Base-by-base conservation (phyloP, 129 eudicot species). In the Ambrosia artemisiifolia region DNA sequence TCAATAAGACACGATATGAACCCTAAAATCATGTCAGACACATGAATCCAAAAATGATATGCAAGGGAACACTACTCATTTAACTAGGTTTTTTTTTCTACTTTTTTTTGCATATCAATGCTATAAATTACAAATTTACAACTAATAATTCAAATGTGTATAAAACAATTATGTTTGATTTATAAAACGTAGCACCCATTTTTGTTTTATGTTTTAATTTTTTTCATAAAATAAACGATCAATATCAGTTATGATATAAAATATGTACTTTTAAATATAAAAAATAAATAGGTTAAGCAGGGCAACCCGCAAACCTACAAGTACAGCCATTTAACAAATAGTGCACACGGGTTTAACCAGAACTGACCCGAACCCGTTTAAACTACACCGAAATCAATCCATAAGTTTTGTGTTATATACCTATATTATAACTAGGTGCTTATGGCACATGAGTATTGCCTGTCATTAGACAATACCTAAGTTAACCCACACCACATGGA, bases 401-500 rank as follows among this genome's bases (percentile, higher is more conserved):
- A n/a, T 11, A 16, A 35, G 5, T 48, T n/a, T 11, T n/a, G 12
- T 36, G 66, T 8, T 13, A 62, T 13, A 62, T n/a, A 60, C 34
- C 50, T 62, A 49, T 77, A 49, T 36, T 36, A 3, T 69, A 77
- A 20, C 33, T 46, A 44, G 69, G 69, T 30, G 16, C 70, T 54
- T 73, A 69, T 67, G 63, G 48, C 76, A 54, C 75, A 74, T 73
- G 75, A 66, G 71, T 67, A 79, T 72, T 69, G 12, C 57, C 55
- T 74, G 40, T 57, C 74, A 59, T 65, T 67, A 44, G 59, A 47
- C 42, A 40, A 64, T 7, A 47, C n/a, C 50, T 8, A 63, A 63
- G 24, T 66, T 62, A 60, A 33, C 72, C 63, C 59, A 71, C 81
- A 62, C 65, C 85, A 83, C 82, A 80, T 83, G 88, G 75, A 48